phyloP scores from a whole-genome alignment of 2,329 filamentous ascomycete species.

The Lizonia empirigonia region DNA sequence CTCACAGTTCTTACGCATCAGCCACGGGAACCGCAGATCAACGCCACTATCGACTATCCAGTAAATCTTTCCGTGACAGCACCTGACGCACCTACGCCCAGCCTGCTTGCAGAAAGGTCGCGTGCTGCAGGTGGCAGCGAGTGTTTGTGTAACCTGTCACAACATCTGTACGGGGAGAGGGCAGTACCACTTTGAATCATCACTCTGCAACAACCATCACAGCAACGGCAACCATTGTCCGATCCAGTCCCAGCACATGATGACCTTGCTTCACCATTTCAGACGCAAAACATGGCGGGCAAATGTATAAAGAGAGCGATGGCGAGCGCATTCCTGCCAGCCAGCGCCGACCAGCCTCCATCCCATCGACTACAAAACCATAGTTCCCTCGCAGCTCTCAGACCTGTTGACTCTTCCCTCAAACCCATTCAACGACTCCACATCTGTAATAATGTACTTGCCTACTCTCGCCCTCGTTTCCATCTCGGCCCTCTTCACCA shows the following conservation, averaged over 20 bases:
- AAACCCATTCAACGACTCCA: neutral
- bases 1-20: conserved; percentile 3
- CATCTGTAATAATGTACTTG: conserved; percentile 21
- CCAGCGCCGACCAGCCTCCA: conserved; percentile 10
- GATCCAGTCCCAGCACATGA: neutral
- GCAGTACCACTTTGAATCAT: conserved; percentile 14
- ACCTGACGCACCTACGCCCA: conserved; percentile 1
- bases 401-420: too few species aligned
- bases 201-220: conserved; percentile 1
- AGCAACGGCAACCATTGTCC: conserved; percentile 1
- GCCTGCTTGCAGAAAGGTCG: conserved; percentile 25
- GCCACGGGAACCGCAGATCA: neutral
- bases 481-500: conserved; percentile 12
- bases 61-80: neutral
- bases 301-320: conserved; percentile 15
- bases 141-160: conserved; percentile 21
- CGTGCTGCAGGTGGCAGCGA: conserved; percentile 21
- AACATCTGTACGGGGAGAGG: neutral
- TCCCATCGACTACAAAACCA: neutral
- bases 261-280: conserved; percentile 7
- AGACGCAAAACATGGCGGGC: neutral
- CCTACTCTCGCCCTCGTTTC: conserved; percentile 8
- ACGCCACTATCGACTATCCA: neutral
- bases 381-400: neutral
- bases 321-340: conserved; percentile 5